Evolutionary conservation across 2,329 filamentous ascomycete genomes (phyloP), one percentile per base, ranked within the genome.

Genomic region (Alternaria longipes): DNA sequence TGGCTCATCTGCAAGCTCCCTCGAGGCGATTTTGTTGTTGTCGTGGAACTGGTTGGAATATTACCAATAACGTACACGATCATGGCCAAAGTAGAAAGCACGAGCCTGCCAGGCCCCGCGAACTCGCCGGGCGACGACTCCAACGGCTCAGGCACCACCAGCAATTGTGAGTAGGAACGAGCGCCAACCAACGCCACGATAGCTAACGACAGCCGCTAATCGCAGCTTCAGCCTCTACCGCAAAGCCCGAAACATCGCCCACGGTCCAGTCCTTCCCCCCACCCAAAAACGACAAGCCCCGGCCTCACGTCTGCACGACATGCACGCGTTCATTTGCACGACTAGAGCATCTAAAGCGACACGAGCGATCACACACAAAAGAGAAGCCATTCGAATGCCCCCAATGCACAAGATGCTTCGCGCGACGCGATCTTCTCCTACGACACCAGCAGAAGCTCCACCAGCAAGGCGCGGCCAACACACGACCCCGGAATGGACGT

Each of bases 311-410:
- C 62, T 99, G 95, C 83, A 89, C 85, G 41, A 98, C 94, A 49
- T 99, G 95, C 80, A 88, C 90, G 73, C 90, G 95, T 67, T 97
- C 92, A 32, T 99, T 99, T 79, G 95, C 95, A 60, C 90, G 95
- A 63, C 83, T 99, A 71, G 95, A 99, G 82, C 95, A 99, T 79
- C 83, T 99, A 69, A 99, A 99, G 83, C 91, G 95, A 63, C 95
- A 99, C 80, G 95, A 98, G 82, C 89, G 95, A 64, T 97, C 93
- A n/a, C 94, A 97, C 78, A 97, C 94, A 45, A 97, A 99, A 79
- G 94, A 99, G 82, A 99, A 99, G 84, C 95, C 95, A 1, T 99
- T 99, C 73, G 93, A 97, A 80, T 99, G 95, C 74, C 92, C 93
- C 28, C 93, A 98, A 79, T 99, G 95, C 80, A 87, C 92, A 38